Conservation (phyloP, 352 stramenopile species). For the Globisporangium iwayamae region DNA sequence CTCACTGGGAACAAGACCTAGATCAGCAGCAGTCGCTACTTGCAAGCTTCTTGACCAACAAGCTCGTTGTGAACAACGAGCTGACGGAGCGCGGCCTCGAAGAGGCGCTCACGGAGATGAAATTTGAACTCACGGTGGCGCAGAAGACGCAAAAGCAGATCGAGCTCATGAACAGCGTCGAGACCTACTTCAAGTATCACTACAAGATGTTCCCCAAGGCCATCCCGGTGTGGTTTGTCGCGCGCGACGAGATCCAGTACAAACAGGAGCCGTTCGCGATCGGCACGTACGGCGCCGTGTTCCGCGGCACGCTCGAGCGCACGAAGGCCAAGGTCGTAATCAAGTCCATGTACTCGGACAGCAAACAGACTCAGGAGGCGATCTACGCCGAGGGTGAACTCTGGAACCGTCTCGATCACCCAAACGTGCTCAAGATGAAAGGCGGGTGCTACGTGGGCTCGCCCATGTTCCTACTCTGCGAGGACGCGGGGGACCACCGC, state of each 20-base stretch:
- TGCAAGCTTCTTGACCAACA: not conserved
- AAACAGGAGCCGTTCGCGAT: slow-evolving; percentile 22
- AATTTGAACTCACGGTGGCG: not conserved
- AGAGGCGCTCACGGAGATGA: slow-evolving; percentile 10
- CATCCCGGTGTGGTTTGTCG: slow-evolving; percentile 1
- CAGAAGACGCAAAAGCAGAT: not conserved
- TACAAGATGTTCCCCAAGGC: not conserved
- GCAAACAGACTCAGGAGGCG: slow-evolving; percentile 10
- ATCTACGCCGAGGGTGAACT: slow-evolving; percentile 25
- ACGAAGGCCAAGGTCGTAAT: slow-evolving; percentile 28
- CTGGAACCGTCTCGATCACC: slow-evolving; percentile 24
- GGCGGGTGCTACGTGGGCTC: slow-evolving; percentile 24
- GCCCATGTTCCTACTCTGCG: slow-evolving; percentile 22
- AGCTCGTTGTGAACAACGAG: not conserved
- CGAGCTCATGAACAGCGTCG: not conserved
- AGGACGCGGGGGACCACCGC: slow-evolving; percentile 22
- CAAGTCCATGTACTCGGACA: slow-evolving; percentile 27
- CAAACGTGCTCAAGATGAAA: slow-evolving; percentile 27
- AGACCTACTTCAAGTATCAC: not conserved
- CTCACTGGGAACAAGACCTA: slow-evolving; percentile 1
- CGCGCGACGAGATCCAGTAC: slow-evolving; percentile 7
- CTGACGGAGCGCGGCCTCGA: not conserved
- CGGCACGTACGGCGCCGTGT: slow-evolving; percentile 25
- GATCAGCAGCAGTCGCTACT: not conserved
- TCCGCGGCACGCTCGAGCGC: slow-evolving; percentile 21